Conservation (phyloP, 2,329 filamentous ascomycete species). For the Alternaria alternata region DNA sequence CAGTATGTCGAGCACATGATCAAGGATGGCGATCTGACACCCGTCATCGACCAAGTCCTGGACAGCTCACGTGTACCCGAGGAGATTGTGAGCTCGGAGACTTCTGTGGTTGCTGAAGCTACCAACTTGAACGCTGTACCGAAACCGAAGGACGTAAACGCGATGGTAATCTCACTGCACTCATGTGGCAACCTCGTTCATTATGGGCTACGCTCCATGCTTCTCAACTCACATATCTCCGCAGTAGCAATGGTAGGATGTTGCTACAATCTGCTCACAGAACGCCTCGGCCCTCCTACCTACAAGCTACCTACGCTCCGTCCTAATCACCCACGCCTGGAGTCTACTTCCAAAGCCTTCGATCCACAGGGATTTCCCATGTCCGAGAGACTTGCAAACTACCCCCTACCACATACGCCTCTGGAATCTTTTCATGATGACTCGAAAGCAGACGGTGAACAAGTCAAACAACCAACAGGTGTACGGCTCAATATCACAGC, state of each 20-base stretch:
- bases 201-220: conserved; percentile 85
- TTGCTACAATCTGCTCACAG: conserved; percentile 96
- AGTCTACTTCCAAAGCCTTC: conserved; percentile 72
- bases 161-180: conserved; percentile 94
- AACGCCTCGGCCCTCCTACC: conserved; percentile 84
- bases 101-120: conserved; percentile 30
- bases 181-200: conserved; percentile 98
- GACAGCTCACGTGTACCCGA: conserved; percentile 47
- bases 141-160: conserved; percentile 49
- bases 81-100: conserved; percentile 36
- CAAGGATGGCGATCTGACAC: conserved; percentile 74
- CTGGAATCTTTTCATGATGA: conserved; percentile 2
- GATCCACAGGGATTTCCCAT: conserved; percentile 96
- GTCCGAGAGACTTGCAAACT: conserved; percentile 71
- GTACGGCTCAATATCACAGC: conserved; percentile 93
- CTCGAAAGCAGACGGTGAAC: conserved; percentile 18
- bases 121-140: conserved; percentile 38
- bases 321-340: conserved; percentile 74
- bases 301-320: conserved; percentile 84
- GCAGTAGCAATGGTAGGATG: conserved; percentile 97
- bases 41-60: conserved; percentile 71
- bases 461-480: conserved; percentile 55
- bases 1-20: conserved; percentile 80
- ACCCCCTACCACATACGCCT: conserved; percentile 45
- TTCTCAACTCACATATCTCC: conserved; percentile 82